Percentiles rank a stretch among this genome's conserved stretches.
Conservation (phyloP, 106 monocot species). For the Narthecium ossifragum region DNA sequence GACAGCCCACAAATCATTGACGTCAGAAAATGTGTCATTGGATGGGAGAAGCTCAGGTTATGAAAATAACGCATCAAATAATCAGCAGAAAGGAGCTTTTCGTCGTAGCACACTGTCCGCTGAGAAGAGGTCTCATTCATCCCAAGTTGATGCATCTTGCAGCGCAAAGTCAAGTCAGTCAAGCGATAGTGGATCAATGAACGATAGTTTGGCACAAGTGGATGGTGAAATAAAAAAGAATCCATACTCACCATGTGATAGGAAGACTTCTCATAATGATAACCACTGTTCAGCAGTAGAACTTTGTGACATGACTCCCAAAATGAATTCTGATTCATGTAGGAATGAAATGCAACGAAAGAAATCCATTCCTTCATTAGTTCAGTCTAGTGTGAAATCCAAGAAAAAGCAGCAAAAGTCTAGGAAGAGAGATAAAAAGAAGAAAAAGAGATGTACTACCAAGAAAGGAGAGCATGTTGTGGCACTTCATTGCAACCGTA, state of each 20-base stretch:
- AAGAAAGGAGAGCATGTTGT: slow-evolving; percentile 33
- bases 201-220: slow-evolving; percentile 1
- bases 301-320: slow-evolving; percentile 25
- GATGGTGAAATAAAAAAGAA: slow-evolving; percentile 24
- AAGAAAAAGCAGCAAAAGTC: slow-evolving; percentile 38
- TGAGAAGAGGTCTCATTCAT: slow-evolving; percentile 24
- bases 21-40: slow-evolving; percentile 17
- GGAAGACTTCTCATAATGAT: too few relatives aligned
- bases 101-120: slow-evolving; percentile 5
- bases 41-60: slow-evolving; percentile 12
- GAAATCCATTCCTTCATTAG: slow-evolving; percentile 17
- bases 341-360: slow-evolving; percentile 17
- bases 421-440: slow-evolving; percentile 31
- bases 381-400: slow-evolving; percentile 24
- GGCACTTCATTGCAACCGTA: slow-evolving; percentile 15
- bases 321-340: slow-evolving; percentile 15
- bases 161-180: slow-evolving; percentile 35
- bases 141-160: slow-evolving; percentile 24
- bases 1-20: slow-evolving; percentile 17
- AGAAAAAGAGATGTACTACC: slow-evolving; percentile 25
- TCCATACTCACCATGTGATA: slow-evolving; percentile 3
- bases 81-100: slow-evolving; percentile 34
- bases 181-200: slow-evolving; percentile 12
- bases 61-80: slow-evolving; percentile 20
- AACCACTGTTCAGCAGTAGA: too few relatives aligned